Evolutionary conservation across 116 monocot species (phyloP), one percentile per base, ranked within the genome.

Genomic region (Zostera marina): DNA sequence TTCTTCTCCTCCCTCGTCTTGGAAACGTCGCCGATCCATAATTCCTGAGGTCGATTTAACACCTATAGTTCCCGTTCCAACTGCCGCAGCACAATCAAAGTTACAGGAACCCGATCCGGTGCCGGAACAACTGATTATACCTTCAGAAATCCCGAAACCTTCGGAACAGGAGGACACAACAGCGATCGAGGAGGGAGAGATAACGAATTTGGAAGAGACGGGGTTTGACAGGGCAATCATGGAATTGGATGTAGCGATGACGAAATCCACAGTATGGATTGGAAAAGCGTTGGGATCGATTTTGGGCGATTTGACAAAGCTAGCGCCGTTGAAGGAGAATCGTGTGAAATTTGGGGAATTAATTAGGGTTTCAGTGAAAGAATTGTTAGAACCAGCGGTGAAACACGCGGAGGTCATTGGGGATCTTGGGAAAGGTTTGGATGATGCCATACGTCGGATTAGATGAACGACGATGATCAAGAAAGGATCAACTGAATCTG

Each of bases 211-310:
- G 17, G 58, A 58, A 40, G 58, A n/a, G 41, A 19, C 7, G 41
- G 12, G 11, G 19, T 59, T 41, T 42, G 59, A 59, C 3, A 14
- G 42, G 59, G 59, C 39, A 22, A 59, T 59, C n/a, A 12, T 22
- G 22, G 59, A 59, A 11, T 59, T 13, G 15, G 20, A 43, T 17
- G 59, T 22, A 19, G 7, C 8, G 59, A 59, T 59, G 59, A 42
- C 41, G 59, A 59, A 15, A 22, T 44, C 59, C 21, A 59, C 59
- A 11, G 42, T 43, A 9, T 59, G 59, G 59, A 9, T 59, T 11
- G 59, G 42, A 22, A 43, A 41, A 42, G 59, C 59, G 15, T 22
- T 59, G 39, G 42, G 59, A 3, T 59, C 59, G 59, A 42, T 59
- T 21, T n/a, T 43, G 11, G 43, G 21, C 8, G 59, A 59, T 43